Base-by-base conservation (phyloP, 2,329 filamentous ascomycete species). In the Coniochaeta pulveracea region DNA sequence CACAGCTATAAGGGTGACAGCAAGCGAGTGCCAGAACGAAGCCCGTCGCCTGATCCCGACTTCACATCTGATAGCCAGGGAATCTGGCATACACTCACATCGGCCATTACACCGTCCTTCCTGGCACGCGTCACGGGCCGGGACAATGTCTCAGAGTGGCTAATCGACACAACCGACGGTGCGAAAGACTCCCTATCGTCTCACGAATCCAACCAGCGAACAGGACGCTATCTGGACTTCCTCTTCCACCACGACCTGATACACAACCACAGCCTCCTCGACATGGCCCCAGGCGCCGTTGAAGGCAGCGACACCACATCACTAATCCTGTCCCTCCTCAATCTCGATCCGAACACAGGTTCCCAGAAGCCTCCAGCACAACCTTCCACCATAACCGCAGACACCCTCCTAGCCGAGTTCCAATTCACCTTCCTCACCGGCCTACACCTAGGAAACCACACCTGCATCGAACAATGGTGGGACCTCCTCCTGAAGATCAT, bases 381-480 rank as follows among this genome's bases (percentile, higher is more conserved):
- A n/a, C n/a, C n/a, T 19, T 33, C 43, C 5, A n/a, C 15, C 10
- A 16, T 55, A 8, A 38, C 36, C 1, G 56, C 58, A 19, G 52
- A 56, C 2, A 64, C 72, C 34, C 50, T 78, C 17, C 48, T 72
- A 5, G 74, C 72, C 29, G 74, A 80, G 46, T 49, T 78, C 2
- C 74, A 79, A 42, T 69, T 78, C 47, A 63, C 64, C 26, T 79
- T 69, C 43, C 44, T 78, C 4, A 66, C 65, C 0, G 73, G 72
- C 23, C 63, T 68, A 47, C 61, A 72, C 35, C 61, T 78, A 1
- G 65, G 67, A 25, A 79, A 76, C 47, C 54, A 68, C 26, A 59
- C 69, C 7, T 78, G 73, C 42, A 56, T 76, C 26, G 69, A 75
- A 39, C 72, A 79, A 40, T 79, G 73, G 74, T 71, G 64, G 58